Base-by-base conservation (phyloP, 306 rosid species). In the Coriaria nepalensis region DNA sequence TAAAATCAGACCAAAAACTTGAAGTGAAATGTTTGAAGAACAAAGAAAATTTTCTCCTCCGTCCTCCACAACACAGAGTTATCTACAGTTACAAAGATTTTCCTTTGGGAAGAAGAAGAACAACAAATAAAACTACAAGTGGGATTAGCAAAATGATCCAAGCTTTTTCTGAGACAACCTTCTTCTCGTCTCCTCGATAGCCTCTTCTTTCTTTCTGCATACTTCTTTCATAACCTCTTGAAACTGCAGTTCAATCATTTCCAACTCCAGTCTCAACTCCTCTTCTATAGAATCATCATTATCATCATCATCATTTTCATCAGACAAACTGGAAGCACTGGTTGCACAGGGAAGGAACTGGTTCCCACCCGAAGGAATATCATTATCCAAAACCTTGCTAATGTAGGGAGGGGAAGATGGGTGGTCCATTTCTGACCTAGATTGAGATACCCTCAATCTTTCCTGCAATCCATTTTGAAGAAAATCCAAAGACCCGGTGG, bases 181-280 rank as follows among this genome's bases (percentile, higher is more conserved):
- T 41, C 50, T 71, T 52, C 57, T 78, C 35, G 57, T 47, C 40
- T 78, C 74, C 65, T 58, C 35, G 57, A 74, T 68, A 41, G 86
- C 78, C 44, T 55, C 49, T 6, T 50, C 8, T 59, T 59, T 74
- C 66, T 39, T 62, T 32, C 15, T 53, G 9, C 55, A 74, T 35
- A 69, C 60, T 35, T 68, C 78, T 55, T 59, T 65, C 6, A 74
- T 45, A 37, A 68, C 75, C 13, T 65, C 68, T 37, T 52, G 59
- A 49, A 61, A 74, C 42, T 62, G 61, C 29, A 62, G 69, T 53
- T 78, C 86, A 34, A 78, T 78, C 60, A 35, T 42, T 53, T 68
- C 72, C 53, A 78, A 45, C 61, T 74, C 76, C 56, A 8, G 6
- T 65, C 46, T 62, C 48, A 78, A 59, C 53, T 74, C 78, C 9